Base-by-base conservation (phyloP, 2,329 filamentous ascomycete genomes). In the Aspergillus sp. region DNA sequence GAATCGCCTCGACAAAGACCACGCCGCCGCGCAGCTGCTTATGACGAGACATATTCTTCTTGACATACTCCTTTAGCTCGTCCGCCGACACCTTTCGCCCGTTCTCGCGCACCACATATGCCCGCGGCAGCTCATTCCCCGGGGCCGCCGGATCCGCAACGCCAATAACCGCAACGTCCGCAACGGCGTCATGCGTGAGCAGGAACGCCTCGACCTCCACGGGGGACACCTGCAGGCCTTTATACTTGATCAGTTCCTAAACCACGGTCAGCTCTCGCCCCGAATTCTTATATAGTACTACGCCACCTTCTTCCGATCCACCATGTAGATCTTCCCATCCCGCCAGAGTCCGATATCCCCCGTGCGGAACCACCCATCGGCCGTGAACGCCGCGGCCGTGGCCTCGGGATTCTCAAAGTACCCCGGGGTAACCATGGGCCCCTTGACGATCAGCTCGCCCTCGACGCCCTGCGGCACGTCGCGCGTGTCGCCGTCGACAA, bases 231-330 rank as follows among this genome's bases (percentile, higher is more conserved):
- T 58, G 54, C 23, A 58, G 48, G 10, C 54, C 56, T n/a, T 58
- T 58, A 40, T 58, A 58, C 23, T 58, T 56, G 36, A 58, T 58
- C 19, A 58, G 51, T 38, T 58, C 56, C 56, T 58, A 34, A 10
- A 13, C 7, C n/a, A n/a, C n/a, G n/a, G n/a, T n/a, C n/a, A n/a
- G n/a, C n/a, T n/a, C n/a, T n/a, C n/a, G n/a, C n/a, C n/a, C n/a
- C n/a, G n/a, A n/a, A n/a, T n/a, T n/a, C n/a, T n/a, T n/a, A n/a
- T n/a, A n/a, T n/a, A n/a, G n/a, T n/a, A n/a, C n/a, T n/a, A n/a
- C n/a, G n/a, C n/a, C 36, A 52, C 53, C 53, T 58, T 58, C 45
- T 56, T 58, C n/a, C 56, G 51, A 44, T 58, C 54, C 7, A 58
- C 54, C 31, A 56, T 49, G 41, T 54, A 49, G n/a, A 54, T 53